phyloP scores from a whole-genome alignment of 805 yeast genomes.

The Cyberlindnera suaveolens region DNA sequence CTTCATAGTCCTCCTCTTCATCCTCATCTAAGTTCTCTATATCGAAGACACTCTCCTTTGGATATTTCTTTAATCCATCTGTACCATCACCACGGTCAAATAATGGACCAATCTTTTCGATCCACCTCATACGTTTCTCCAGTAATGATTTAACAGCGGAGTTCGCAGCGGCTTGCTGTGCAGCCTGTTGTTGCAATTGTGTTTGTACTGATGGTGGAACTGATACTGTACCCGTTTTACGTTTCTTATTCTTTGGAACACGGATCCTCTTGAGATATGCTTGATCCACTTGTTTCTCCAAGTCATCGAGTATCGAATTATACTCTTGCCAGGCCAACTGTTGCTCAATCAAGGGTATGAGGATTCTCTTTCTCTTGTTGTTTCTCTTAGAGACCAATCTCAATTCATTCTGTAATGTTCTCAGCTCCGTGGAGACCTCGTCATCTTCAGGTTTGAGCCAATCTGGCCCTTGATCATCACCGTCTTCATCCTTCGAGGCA shows the following conservation, averaged over 20 bases:
- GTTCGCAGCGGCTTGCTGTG: slow-evolving; percentile 65
- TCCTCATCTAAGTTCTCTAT: slow-evolving; percentile 22
- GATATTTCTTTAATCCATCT: slow-evolving; percentile 18
- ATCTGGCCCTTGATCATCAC: slow-evolving; percentile 29
- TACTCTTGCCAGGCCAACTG: slow-evolving; percentile 95
- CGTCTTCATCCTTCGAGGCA: slow-evolving; percentile 16
- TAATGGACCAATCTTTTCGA: slow-evolving; percentile 79
- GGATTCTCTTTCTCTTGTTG: slow-evolving; percentile 53
- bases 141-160: slow-evolving; percentile 71
- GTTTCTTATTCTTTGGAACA: slow-evolving; percentile 50
- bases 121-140: slow-evolving; percentile 88
- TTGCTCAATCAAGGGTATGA: slow-evolving; percentile 73
- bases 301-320: slow-evolving; percentile 79
- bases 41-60: slow-evolving; percentile 19
- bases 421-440: slow-evolving; percentile 80
- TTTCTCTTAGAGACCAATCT: slow-evolving; percentile 56
- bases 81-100: slow-evolving; percentile 38
- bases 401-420: slow-evolving; percentile 65
- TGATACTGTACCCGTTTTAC: slow-evolving; percentile 21
- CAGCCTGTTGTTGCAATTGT: slow-evolving; percentile 28
- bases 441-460: slow-evolving; percentile 91
- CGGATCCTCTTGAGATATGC: slow-evolving; percentile 80
- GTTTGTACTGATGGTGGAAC: slow-evolving; percentile 26
- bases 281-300: slow-evolving; percentile 95
- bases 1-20: slow-evolving; percentile 27